Base-by-base conservation (phyloP, 768 basidiomycete species). In the Tricholoma sp. region DNA sequence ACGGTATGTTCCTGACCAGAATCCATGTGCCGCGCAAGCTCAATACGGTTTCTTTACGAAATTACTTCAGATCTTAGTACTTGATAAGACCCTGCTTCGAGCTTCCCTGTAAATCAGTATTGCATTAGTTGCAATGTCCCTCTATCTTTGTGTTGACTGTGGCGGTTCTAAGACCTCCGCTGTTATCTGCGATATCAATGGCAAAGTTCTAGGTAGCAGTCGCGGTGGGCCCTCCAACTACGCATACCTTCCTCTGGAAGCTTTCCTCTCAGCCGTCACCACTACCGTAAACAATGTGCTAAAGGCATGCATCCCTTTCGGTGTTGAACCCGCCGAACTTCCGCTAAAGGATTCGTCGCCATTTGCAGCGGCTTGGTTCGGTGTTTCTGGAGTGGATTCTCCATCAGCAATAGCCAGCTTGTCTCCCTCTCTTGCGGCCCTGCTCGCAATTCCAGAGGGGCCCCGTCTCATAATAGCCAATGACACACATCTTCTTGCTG, bases 161-260 rank as follows among this genome's bases (percentile, higher is more conserved):
- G 93, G 93, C 31, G 93, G 91, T 18, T 90, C 90, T 44, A 96
- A 95, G 74, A 94, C 94, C 9, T 81, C 87, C 28, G 89, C 81
- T 6, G 89, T 81, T 57, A 82, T 95, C 68, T 77, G 77, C 57
- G 76, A 85, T 65, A 61, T 66, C 17, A 60, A 75, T 2, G 88
- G 91, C 59, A 70, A 72, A 4, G 79, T 91, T 61, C 56, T 91
- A 44, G 86, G 85, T 1, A 84, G 87, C 44, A 89, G 83, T 1
- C 68, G 75, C 15, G 84, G 84, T 7, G 91, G 91, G 2, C 88
- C 90, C 1, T 93, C 92, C 61, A 96, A 96, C 71, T 89, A 89
- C 70, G 80, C 90, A 20, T 91, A 91, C 72, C 83, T 92, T 63
- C 78, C 85, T 32, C 64, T 82, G 15, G 70, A 79, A n/a, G 78